Evolutionary conservation across 257 asterid species (phyloP).

Genomic region (Buddleja alternifolia): DNA sequence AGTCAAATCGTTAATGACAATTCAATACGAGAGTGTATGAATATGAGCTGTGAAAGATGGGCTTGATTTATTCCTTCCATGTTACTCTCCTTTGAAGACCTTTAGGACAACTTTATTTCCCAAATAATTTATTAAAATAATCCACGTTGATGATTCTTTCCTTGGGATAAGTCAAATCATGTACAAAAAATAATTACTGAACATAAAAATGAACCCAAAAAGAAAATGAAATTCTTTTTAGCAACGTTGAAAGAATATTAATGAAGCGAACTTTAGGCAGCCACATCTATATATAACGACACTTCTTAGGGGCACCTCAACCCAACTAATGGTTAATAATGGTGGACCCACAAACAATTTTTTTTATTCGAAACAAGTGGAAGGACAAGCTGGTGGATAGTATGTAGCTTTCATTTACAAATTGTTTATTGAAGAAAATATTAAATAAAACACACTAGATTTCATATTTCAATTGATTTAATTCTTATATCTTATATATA

Average conservation of each 20-base stretch:
- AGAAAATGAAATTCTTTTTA: neutral
- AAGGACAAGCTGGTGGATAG: constrained; percentile 48
- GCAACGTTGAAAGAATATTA: neutral
- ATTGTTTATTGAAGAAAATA: neutral
- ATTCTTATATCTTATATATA: neutral
- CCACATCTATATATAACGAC: constrained; percentile 1
- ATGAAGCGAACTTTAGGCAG: constrained; percentile 22
- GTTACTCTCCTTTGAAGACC: constrained; percentile 25
- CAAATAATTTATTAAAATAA: neutral
- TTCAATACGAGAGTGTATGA: neutral
- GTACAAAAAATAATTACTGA: neutral
- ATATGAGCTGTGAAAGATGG: constrained; percentile 19
- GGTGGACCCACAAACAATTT: constrained; percentile 45
- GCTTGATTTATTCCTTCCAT: constrained; percentile 18
- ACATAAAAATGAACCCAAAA: neutral
- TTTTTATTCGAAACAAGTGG: constrained; percentile 31
- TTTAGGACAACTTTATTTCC: neutral
- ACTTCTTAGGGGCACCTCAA: constrained; percentile 31
- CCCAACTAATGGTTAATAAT: constrained; percentile 26
- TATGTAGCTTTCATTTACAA: constrained; percentile 42
- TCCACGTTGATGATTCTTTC: constrained; percentile 11
- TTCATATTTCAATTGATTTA: neutral
- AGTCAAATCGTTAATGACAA: too few species aligned
- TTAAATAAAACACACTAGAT: neutral
- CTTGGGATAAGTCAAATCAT: constrained; percentile 22